A percentile compares a stretch with the other conserved stretches of the same genome.
These are phyloP conservation scores for Pterocarpus santalinus DNA, from an alignment of 306 rosid species.

Conservation along the genomic window DNA sequence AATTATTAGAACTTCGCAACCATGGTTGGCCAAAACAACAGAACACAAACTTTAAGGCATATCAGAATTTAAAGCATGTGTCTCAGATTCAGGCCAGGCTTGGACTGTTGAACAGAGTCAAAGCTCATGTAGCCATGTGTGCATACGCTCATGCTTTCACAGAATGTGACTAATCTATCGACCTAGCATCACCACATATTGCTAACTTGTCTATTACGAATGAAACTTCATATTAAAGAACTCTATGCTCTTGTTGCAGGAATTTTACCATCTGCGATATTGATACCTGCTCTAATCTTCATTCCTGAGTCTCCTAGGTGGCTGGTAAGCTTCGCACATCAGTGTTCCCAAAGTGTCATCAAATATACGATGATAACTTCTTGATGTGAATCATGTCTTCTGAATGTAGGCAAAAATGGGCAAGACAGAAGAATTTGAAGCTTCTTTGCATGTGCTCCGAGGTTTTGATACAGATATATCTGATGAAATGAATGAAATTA, in stretches of 20 bases:
- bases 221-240: slow-evolving; percentile 37
- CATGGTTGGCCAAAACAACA: too few relatives aligned
- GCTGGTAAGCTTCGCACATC: slow-evolving; percentile 70
- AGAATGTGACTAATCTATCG: too few relatives aligned
- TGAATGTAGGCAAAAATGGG: slow-evolving; percentile 91
- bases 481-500: slow-evolving; percentile 82
- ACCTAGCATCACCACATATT: background rate
- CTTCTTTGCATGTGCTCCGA: slow-evolving; percentile 94
- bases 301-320: slow-evolving; percentile 98
- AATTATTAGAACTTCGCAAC: too few relatives aligned
- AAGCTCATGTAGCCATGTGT: background rate
- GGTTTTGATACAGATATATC: slow-evolving; percentile 93
- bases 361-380: slow-evolving; percentile 25
- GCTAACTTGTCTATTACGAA: background rate
- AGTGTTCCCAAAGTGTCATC: slow-evolving; percentile 28
- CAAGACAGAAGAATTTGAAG: slow-evolving; percentile 89
- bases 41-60: too few relatives aligned
- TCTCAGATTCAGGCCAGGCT: slow-evolving; percentile 15
- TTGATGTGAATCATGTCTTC: slow-evolving; percentile 26
- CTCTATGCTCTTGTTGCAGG: slow-evolving; percentile 61
- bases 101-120: background rate
- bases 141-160: too few relatives aligned
- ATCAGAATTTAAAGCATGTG: background rate
- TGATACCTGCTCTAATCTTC: slow-evolving; percentile 94
- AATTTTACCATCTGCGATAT: slow-evolving; percentile 80